Evolutionary conservation across 495 filamentous ascomycete genomes (phyloP), one percentile per base, ranked within the genome.

Genomic region (Podospora pseudoanserina): DNA sequence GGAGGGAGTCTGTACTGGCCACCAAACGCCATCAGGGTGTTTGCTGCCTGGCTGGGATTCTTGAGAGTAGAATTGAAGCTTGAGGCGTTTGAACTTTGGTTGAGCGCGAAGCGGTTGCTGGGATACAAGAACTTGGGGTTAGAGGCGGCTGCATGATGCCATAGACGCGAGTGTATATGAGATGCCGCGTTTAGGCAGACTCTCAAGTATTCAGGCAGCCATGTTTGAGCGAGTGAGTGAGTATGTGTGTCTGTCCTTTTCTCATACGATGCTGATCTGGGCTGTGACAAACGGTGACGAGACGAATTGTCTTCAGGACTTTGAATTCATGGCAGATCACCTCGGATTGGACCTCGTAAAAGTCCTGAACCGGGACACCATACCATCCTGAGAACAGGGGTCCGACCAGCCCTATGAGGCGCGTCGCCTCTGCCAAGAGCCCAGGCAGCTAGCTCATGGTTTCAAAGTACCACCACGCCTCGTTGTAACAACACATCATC

Each of bases 61-160:
- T 67, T 84, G 19, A 77, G 84, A 26, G 83, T 87, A 0, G 85
- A 84, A 71, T 20, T 83, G 7, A 86, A 85, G 75, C 77, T 87
- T 15, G 84, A 86, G 76, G 77, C 74, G 30, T 87, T 86, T 76
- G 88, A 90, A 79, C 71, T 81, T 9, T 89, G 85, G 81, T 77
- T 90, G 13, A 71, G 76, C 27, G 66, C 86, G 44, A 84, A 86
- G 77, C 78, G 86, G 61, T 68, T 84, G 60, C 73, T 83, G 7
- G 82, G 82, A 15, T 66, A 64, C 18, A 32, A 57, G 19, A 70
- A 70, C 13, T 53, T 67, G 49, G 57, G 16, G 20, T n/a, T 67
- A 58, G 69, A 49, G 39, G 39, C 15, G 39, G 15, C 9, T 49
- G 39, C 13, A 49, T 49, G 39, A 49, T 49, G 13, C 39, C 39